Base-by-base conservation (phyloP, 257 asterid genomes). In the Verbascum thapsus region DNA sequence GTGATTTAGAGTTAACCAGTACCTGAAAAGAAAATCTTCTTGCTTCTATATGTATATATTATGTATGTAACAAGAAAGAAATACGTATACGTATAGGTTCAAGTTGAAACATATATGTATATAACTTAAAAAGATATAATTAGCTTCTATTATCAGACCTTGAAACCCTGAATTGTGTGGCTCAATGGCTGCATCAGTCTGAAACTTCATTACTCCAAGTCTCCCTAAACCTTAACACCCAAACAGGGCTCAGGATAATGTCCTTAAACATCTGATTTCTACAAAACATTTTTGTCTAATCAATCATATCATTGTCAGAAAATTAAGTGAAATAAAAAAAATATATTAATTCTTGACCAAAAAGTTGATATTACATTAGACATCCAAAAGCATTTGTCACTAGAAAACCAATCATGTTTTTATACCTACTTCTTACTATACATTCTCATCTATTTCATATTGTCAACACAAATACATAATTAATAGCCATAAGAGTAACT, bases 401-500 rank as follows among this genome's bases (percentile, higher is more conserved):
- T 32, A 8, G 43, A 68, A 26, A 59, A 59, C 13, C 40, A 39
- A 51, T 20, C 62, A 60, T n/a, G n/a, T n/a, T 58, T 32, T 48
- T 50, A 38, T 23, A 58, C 6, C 54, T 58, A 35, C 58, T 53
- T 60, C n/a, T n/a, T n/a, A n/a, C 60, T 71, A 71, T 71, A 71
- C 74, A 66, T 19, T 17, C 26, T 51, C 40, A 58, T 15, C 39
- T 23, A n/a, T 38, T 55, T 18, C n/a, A 45, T 12, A 7, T 44
- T 37, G n/a, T 53, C 39, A 32, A 45, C 34, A 69, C 32, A 52
- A 26, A 4, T 10, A n/a, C n/a, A n/a, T n/a, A n/a, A 64, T 76
- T 74, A 88, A 23, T 83, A 86, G 7, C 92, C 87, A 67, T 78
- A 80, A 1, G 95, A 85, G 69, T 85, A 92, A 40, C 90, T 86